Percentiles rank a stretch among this genome's conserved stretches.
Conservation (phyloP, 768 basidiomycete genomes). For the Phylloporus rhodoxanthus region DNA sequence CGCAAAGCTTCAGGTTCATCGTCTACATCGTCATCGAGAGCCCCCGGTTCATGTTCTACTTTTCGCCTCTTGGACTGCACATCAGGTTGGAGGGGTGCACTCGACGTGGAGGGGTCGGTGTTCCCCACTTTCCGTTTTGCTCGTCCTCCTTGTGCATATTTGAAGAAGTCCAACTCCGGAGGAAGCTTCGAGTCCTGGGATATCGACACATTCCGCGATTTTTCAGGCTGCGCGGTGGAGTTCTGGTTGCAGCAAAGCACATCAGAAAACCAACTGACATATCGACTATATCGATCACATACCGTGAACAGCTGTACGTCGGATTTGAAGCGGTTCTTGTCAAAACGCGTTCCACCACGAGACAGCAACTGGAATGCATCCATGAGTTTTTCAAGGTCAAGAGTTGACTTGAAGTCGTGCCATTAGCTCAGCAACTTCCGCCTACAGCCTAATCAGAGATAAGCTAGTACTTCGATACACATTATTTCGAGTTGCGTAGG, state of each 20-base stretch:
- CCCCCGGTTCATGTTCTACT: constrained; percentile 22
- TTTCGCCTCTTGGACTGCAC: constrained; percentile 27
- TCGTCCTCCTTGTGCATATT: constrained; percentile 58
- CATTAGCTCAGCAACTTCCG: constrained; percentile 13
- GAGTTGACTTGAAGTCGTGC: neutral
- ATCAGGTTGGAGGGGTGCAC: constrained; percentile 6
- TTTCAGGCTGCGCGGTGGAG: constrained; percentile 17
- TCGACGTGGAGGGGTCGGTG: constrained; percentile 12
- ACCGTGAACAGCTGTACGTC: constrained; percentile 73
- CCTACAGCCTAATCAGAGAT: too few species aligned
- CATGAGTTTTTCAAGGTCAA: constrained; percentile 36
- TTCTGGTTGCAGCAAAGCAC: constrained; percentile 17
- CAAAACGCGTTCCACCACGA: constrained; percentile 75
- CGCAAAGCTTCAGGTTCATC: constrained; percentile 21
- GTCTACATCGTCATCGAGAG: constrained; percentile 17
- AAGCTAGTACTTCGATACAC: neutral
- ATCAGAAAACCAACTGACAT: neutral
- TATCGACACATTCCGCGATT: constrained; percentile 18
- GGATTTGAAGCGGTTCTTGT: constrained; percentile 65
- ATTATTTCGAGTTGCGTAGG: neutral
- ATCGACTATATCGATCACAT: constrained; percentile 9
- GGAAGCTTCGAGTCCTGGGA: constrained; percentile 53
- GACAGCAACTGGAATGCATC: constrained; percentile 89
- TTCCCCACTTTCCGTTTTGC: constrained; percentile 46
- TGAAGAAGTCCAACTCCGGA: constrained; percentile 86